A percentile compares a stretch with the other conserved stretches of the same genome.
Conservation (phyloP, 2,329 filamentous ascomycete genomes). For the Ceratocystis colombiana region DNA sequence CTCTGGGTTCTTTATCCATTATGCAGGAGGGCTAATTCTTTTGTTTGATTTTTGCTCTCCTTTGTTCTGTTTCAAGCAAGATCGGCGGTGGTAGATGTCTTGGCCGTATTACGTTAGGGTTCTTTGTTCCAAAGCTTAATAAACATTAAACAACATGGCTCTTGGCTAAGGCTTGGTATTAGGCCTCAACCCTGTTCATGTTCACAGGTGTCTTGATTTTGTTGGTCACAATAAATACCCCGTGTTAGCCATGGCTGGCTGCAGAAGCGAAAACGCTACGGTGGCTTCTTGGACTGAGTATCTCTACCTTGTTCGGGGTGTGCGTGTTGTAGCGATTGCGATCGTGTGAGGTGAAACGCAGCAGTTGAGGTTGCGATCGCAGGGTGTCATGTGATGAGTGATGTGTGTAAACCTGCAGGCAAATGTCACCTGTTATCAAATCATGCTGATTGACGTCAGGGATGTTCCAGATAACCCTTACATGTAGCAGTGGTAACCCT, state of each 20-base stretch:
- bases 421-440: background rate
- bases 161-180: slow-evolving; percentile 10
- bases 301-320: background rate
- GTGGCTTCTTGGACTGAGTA: background rate
- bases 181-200: background rate
- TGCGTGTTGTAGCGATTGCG: background rate
- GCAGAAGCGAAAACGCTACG: background rate
- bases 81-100: background rate
- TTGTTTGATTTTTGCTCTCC: background rate
- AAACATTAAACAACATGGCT: background rate
- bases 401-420: too few species aligned
- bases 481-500: background rate
- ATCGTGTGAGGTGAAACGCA: background rate
- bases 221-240: background rate
- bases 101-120: background rate
- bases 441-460: background rate
- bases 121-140: slow-evolving; percentile 9
- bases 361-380: too few species aligned
- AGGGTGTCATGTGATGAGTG: too few species aligned
- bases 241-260: background rate
- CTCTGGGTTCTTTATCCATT: background rate
- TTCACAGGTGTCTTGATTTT: background rate
- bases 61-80: slow-evolving; percentile 3
- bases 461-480: background rate
- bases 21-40: background rate